Evolutionary conservation across 2,329 filamentous ascomycete genomes (phyloP), one percentile per base, ranked within the genome.

Genomic region (Rutstroemia sp.): DNA sequence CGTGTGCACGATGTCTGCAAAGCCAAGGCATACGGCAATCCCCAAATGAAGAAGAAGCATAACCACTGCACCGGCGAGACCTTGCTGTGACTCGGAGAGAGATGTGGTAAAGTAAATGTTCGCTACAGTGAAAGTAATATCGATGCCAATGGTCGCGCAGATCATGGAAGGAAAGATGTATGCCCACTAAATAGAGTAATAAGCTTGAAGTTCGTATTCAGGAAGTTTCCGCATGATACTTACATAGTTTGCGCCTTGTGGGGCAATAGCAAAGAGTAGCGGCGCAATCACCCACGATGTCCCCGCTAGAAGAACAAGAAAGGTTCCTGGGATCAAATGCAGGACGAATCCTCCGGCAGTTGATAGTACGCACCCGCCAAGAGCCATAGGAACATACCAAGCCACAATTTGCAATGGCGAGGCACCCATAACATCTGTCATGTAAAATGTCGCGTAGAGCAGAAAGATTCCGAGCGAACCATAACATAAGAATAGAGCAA

Each of bases 21-120:
- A 79, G 0, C 85, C 87, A 5, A 91, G 75, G 72, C 84, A 83
- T 52, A 91, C 77, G 1, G 86, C 85, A 64, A 90, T 86, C 9
- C 86, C 85, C 8, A 92, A 75, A 64, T 89, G 87, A 30, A 90
- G 68, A 2, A 90, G 71, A 49, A 81, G 83, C 71, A 88, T 90
- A 65, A 88, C 83, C 47, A 91, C 70, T 0, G 83, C 87, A 1
- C 87, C 86, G 0, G 87, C 88, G 0, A 90, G 74, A 0, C 86
- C 87, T 67, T 92, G 88, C 50, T 83, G 77, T 12, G 79, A 77
- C 4, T 76, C 75, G 0, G 87, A 86, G 60, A 91, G 74, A 14
- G 79, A 81, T 0, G 87, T 90, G 0, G 87, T 90, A 68, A 90
- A 87, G 71, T 88, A 92, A 58, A 92, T 80, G 65, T 87, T 91